A percentile compares a stretch with the other conserved stretches of the same genome.
phyloP scores from a whole-genome alignment of 1,139 yeast species.

The Saccharomycopsis crataegensis region DNA sequence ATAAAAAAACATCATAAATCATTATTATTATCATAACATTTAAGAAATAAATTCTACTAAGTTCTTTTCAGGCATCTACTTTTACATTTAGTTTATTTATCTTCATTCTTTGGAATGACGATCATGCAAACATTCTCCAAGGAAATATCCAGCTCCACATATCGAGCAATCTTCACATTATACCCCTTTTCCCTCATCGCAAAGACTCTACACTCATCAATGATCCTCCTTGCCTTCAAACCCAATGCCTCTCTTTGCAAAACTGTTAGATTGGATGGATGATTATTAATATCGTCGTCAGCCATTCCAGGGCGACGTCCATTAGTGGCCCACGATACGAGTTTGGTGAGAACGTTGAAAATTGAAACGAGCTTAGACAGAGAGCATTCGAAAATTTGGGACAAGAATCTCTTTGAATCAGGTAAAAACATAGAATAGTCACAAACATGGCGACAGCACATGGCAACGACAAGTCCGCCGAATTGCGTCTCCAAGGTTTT shows the following conservation, averaged over 20 bases:
- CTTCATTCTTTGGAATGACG: constrained; percentile 19
- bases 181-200: constrained; percentile 38
- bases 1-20: too few relatives aligned
- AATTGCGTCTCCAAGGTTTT: constrained; percentile 23
- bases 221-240: constrained; percentile 54
- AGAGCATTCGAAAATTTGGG: constrained; percentile 28
- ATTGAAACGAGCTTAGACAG: constrained; percentile 28
- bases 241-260: constrained; percentile 54
- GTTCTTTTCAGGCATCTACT: too few relatives aligned
- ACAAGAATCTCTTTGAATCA: constrained; percentile 39
- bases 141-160: constrained; percentile 51
- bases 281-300: constrained; percentile 33
- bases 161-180: constrained; percentile 46
- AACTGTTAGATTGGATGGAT: constrained; percentile 36
- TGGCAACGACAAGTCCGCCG: constrained; percentile 70
- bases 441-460: constrained; percentile 93
- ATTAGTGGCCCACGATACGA: constrained; percentile 85
- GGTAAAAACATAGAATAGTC: constrained; percentile 43
- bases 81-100: neutral
- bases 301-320: constrained; percentile 42
- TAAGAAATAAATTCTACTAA: too few relatives aligned
- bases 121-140: constrained; percentile 65
- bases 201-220: constrained; percentile 51
- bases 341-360: constrained; percentile 51
- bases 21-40: too few relatives aligned